Base-by-base conservation (phyloP, 2,329 filamentous ascomycete species). In the Sporothrix curviconia region DNA sequence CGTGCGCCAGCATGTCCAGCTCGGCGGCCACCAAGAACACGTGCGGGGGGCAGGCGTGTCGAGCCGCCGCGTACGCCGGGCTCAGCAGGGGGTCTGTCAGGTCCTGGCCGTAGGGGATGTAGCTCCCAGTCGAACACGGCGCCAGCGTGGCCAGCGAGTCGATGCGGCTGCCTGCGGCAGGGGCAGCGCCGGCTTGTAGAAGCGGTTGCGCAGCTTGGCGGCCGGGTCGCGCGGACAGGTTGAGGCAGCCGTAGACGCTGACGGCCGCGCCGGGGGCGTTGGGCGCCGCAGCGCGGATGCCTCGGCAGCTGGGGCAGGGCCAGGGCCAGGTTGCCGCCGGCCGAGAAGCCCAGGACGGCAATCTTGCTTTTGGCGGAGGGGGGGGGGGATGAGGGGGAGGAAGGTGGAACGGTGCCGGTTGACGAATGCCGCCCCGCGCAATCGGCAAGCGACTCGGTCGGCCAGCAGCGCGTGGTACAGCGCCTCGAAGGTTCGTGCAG, bases 251-350 rank as follows among this genome's bases (percentile, higher is more conserved):
- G 59, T 76, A 80, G 47, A 76, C 68, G 4, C 73, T 66, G n/a
- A 78, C 63, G 0, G 72, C 68, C 0, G 72, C 76, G 9, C 43
- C 51, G 14, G 68, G 60, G 3, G 56, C 53, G 39, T 55, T 39
- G 3, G 54, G 17, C 14, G 32, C 3, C 1, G 61, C 65, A n/a
- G n/a, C n/a, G 32, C 65, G 63, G 25, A 79, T 60, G 14, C 60
- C n/a, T 64, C 0, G 69, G 68, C 15, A 74, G 62, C 63, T 78
- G 77, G 19, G 70, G 64, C 0, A 71, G 72, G 6, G 69, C 66
- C 2, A 80, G 66, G 1, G 71, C 62, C 0, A 81, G 67, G 62
- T 78, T 80, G 4, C 72, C 79, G 28, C 78, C 78, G 0, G 78
- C 77, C 44, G 74, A 77, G 65, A 77, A 80, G 3, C 78, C 78